phyloP scores from a whole-genome alignment of 2,329 filamentous ascomycete genomes.

The Hymenoscyphus occultus region DNA sequence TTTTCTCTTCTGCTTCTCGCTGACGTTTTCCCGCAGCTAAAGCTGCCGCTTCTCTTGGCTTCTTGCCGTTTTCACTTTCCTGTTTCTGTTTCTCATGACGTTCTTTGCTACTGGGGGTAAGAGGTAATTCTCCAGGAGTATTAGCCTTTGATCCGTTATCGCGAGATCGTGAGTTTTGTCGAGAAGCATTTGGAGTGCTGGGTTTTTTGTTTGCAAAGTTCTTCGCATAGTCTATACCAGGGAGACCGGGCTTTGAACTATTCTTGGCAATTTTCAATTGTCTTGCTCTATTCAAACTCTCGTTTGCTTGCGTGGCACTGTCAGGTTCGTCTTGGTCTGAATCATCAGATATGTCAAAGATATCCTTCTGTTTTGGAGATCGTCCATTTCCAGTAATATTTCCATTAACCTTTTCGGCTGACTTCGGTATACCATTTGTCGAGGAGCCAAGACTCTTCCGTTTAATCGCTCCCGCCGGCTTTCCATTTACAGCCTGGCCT shows the following conservation, averaged over 20 bases:
- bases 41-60: conserved; percentile 10
- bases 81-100: conserved; percentile 21
- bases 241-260: conserved; percentile 17
- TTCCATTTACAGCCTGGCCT: conserved; percentile 1
- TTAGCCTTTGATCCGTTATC: conserved; percentile 7
- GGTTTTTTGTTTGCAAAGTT: conserved; percentile 11
- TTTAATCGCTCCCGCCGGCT: neutral
- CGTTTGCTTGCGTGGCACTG: conserved; percentile 14
- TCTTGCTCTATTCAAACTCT: conserved; percentile 19
- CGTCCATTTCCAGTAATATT: neutral
- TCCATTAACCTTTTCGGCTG: neutral
- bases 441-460: neutral
- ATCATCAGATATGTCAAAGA: conserved; percentile 6
- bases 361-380: neutral
- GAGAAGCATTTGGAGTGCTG: conserved; percentile 25
- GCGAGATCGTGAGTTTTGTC: conserved; percentile 15
- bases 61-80: conserved; percentile 22
- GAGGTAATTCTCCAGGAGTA: conserved; percentile 24
- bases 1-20: conserved; percentile 18
- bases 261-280: conserved; percentile 22
- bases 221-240: conserved; percentile 21
- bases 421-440: neutral
- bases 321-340: conserved; percentile 26
- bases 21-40: conserved; percentile 5
- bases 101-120: conserved; percentile 30